Evolutionary conservation across 805 yeast species (phyloP).

Genomic region (Kodamaea nitidulidarum): DNA sequence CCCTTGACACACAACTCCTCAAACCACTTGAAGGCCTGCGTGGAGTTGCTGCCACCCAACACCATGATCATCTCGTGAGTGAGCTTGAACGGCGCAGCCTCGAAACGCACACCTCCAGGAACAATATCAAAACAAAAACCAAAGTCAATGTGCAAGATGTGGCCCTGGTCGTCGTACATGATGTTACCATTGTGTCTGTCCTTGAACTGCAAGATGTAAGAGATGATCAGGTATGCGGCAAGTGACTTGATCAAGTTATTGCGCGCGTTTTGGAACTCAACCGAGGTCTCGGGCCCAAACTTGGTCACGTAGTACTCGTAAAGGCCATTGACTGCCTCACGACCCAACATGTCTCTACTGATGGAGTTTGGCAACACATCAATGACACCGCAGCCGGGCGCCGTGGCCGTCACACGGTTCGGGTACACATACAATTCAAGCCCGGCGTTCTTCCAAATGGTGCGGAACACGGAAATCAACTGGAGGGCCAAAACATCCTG

Average conservation of each 20-base stretch:
- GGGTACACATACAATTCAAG: constrained; percentile 91
- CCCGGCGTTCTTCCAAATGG: constrained; percentile 85
- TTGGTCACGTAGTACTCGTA: constrained; percentile 88
- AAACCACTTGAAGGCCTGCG: constrained; percentile 89
- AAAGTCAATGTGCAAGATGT: constrained; percentile 92
- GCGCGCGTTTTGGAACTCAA: constrained; percentile 86
- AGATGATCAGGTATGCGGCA: constrained; percentile 91
- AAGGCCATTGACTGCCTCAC: constrained; percentile 97
- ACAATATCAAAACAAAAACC: constrained; percentile 98
- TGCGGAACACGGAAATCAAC: constrained; percentile 83
- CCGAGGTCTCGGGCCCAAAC: constrained; percentile 90
- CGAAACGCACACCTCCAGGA: constrained; percentile 98
- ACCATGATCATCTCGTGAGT: constrained; percentile 96
- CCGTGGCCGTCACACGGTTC: constrained; percentile 94
- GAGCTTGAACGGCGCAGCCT: constrained; percentile 95
- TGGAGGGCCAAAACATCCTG: constrained; percentile 95
- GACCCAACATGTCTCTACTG: constrained; percentile 96
- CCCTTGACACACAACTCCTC: constrained; percentile 95
- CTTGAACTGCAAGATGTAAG: constrained; percentile 87
- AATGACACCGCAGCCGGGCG: constrained; percentile 98
- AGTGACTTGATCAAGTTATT: constrained; percentile 89
- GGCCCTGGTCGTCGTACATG: constrained; percentile 93
- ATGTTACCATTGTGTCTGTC: constrained; percentile 98
- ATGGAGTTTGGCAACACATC: constrained; percentile 95
- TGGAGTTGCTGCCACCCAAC: constrained; percentile 82